A percentile compares a stretch with the other conserved stretches of the same genome.
Conservation (phyloP, 116 monocot genomes). For the Posidonia oceanica region DNA sequence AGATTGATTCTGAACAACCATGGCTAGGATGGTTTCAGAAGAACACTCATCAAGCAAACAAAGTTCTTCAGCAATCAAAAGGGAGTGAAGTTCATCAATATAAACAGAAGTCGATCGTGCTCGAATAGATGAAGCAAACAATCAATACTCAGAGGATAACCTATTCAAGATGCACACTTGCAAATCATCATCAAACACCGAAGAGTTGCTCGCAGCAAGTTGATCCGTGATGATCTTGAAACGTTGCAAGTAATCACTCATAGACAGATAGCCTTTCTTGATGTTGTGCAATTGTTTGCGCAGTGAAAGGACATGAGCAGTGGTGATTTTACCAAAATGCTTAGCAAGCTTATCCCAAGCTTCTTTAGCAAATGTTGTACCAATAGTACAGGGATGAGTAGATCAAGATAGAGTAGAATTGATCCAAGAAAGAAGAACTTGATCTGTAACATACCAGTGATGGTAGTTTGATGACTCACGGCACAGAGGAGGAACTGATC, state of each 20-base stretch:
- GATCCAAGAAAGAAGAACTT: neutral
- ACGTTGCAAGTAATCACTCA: neutral
- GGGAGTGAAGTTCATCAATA: neutral
- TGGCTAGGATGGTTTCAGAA: too few relatives aligned
- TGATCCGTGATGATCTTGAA: neutral
- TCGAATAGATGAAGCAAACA: neutral
- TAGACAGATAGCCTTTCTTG: neutral
- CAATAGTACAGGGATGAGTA: neutral
- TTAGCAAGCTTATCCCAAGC: neutral
- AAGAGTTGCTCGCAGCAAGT: neutral
- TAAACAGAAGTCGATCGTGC: too few relatives aligned
- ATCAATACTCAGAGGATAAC: neutral
- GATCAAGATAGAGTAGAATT: neutral
- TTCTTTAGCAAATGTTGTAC: neutral
- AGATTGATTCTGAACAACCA: too few relatives aligned
- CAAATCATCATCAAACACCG: neutral
- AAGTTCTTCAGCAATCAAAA: neutral
- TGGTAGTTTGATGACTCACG: too few relatives aligned
- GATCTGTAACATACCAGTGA: neutral
- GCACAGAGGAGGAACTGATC: too few relatives aligned
- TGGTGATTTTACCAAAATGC: neutral
- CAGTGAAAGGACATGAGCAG: neutral
- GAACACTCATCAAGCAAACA: neutral
- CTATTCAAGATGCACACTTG: neutral
- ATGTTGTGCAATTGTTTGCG: neutral